Percentiles rank a stretch among this genome's conserved stretches.
Evolutionary conservation across 257 asterid species (phyloP).

Genomic region (Lavandula angustifolia): DNA sequence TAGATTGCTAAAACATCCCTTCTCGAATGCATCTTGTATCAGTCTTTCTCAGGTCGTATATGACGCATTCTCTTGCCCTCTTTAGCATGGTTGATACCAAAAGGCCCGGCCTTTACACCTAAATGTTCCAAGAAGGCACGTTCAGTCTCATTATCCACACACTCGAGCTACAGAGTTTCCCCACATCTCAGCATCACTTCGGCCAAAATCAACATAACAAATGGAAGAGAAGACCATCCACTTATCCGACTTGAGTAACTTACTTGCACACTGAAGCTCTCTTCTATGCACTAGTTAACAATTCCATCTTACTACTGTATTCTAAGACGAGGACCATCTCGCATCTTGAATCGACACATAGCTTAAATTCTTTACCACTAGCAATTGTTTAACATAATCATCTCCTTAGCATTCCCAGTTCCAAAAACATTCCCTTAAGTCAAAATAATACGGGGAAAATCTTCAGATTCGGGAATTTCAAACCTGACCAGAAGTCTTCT

Average conservation of each 20-base stretch:
- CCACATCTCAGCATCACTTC: constrained; percentile 11
- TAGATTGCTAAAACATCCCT: constrained; percentile 9
- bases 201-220: background rate
- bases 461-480: constrained; percentile 26
- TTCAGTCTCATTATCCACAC: background rate
- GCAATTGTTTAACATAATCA: background rate
- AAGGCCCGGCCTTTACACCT: background rate
- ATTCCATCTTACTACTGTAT: background rate
- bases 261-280: background rate
- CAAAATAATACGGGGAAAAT: background rate
- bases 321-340: background rate
- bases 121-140: background rate
- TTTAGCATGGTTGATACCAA: constrained; percentile 6
- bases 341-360: constrained; percentile 9
- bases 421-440: constrained; percentile 20
- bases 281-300: background rate
- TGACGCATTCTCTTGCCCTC: constrained; percentile 1
- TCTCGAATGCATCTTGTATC: background rate
- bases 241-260: background rate
- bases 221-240: background rate
- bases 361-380: background rate
- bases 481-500: constrained; percentile 72
- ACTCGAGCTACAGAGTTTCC: background rate
- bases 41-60: background rate
- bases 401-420: background rate